Evolutionary conservation across 176 grass and related monocot genomes (phyloP), one percentile per base, ranked within the genome.

Genomic region (Saccharum spontaneum): DNA sequence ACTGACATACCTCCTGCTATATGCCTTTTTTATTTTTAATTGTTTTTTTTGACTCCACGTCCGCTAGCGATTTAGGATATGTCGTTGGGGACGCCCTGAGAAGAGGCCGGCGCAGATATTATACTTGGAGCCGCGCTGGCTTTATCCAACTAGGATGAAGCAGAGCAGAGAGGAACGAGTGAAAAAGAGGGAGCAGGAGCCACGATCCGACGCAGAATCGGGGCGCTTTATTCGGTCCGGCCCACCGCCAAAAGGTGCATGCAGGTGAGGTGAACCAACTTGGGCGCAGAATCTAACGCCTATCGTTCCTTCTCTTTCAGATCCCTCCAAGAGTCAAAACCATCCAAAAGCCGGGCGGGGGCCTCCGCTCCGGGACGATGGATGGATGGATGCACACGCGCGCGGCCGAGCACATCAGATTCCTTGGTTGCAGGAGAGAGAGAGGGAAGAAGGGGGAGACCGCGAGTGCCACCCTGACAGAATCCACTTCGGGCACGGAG

Each of bases 111-210:
- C 31, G 16, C n/a, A n/a, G 75, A 71, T 49, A 48, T 50, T 50
- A 49, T 49, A 17, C 48, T 17, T 50, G 48, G 48, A 49, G 46
- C 46, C 12, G 46, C 16, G 62, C 40, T 7, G 36, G 88, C 44
- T 90, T 82, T 90, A 82, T 90, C 88, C 83, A 82, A 72, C 65
- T n/a, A 9, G 83, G 87, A 89, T 63, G 34, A 68, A 60, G 71
- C 23, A 18, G 65, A 64, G 59, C 57, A 0, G 30, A 43, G 5
- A 22, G 36, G 24, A 7, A 6, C 10, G 12, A 22, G 31, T 0
- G 41, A 13, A 62, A 24, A 41, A 73, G 70, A 73, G 46, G 5
- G 67, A 20, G 31, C 64, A 26, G 16, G 12, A 41, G 28, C 43
- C 45, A 76, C 43, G 15, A 67, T 40, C 66, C 59, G 34, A 44